These are phyloP conservation scores for Batrachochytrium dendrobatidis DNA, from an alignment of 371 early-diverging fungal genomes.

Conservation along the genomic window DNA sequence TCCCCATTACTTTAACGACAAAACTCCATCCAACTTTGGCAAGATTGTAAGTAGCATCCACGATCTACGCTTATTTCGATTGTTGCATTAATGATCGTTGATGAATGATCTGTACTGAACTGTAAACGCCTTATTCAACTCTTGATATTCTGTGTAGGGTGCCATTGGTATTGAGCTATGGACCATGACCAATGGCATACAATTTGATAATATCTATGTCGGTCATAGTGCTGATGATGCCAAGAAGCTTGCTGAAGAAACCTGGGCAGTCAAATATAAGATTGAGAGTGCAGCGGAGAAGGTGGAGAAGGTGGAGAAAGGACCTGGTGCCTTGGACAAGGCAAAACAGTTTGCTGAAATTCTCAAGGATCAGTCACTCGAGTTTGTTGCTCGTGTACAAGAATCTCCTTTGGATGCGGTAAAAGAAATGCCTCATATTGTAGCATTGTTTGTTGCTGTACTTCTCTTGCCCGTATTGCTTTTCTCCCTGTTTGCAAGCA, in stretches of 20 bases:
- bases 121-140: not conserved
- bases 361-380: conserved; percentile 20
- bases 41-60: conserved; percentile 45
- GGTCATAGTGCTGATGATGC: conserved; percentile 60
- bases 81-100: conserved; percentile 1
- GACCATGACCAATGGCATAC: conserved; percentile 89
- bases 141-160: conserved; percentile 17
- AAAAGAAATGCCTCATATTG: conserved; percentile 42
- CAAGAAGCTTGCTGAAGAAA: conserved; percentile 57
- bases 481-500: conserved; percentile 12
- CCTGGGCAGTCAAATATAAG: conserved; percentile 52
- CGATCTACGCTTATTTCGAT: conserved; percentile 1
- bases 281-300: conserved; percentile 45
- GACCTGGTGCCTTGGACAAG: not conserved
- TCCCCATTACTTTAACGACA: conserved; percentile 84
- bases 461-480: conserved; percentile 27
- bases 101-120: not conserved
- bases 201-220: conserved; percentile 88
- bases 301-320: conserved; percentile 20
- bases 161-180: conserved; percentile 92
- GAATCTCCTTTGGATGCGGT: conserved; percentile 46
- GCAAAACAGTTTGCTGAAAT: not conserved
- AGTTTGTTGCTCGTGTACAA: conserved; percentile 34
- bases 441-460: conserved; percentile 32
- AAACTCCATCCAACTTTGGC: conserved; percentile 63